phyloP scores from a whole-genome alignment of 306 rosid species.

The Vicia faba region DNA sequence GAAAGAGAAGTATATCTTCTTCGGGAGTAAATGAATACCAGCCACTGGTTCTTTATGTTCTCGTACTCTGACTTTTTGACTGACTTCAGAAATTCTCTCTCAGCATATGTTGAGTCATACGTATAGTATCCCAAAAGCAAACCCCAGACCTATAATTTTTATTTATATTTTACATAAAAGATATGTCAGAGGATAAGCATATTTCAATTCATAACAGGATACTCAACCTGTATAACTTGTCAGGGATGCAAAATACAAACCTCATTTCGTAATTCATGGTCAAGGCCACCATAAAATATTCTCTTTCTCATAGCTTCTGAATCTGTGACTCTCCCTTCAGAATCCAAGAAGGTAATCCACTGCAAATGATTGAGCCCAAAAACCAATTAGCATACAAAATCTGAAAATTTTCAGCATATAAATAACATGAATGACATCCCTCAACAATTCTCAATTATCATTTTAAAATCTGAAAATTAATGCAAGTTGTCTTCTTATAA shows the following conservation, averaged over 20 bases:
- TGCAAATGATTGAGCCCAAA: constrained; percentile 45
- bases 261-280: constrained; percentile 77
- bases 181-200: constrained; percentile 37
- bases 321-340: constrained; percentile 84
- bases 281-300: constrained; percentile 95
- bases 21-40: constrained; percentile 58
- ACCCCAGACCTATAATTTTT: constrained; percentile 73
- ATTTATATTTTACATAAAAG: constrained; percentile 32
- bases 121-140: constrained; percentile 83
- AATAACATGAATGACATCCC: constrained; percentile 6
- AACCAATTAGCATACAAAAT: constrained; percentile 33
- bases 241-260: constrained; percentile 46
- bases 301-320: constrained; percentile 80
- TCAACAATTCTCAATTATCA: constrained; percentile 25
- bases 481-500: constrained; percentile 7
- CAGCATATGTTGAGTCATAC: constrained; percentile 90
- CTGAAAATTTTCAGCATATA: constrained; percentile 25
- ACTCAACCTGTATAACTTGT: constrained; percentile 24
- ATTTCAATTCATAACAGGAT: constrained; percentile 34
- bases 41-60: constrained; percentile 93
- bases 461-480: constrained; percentile 3
- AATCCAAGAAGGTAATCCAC: constrained; percentile 86
- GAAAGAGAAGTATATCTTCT: constrained; percentile 15
- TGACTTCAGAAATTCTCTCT: constrained; percentile 76
- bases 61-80: constrained; percentile 76